Percentiles rank a stretch among this genome's conserved stretches.
These are phyloP conservation scores for Hibiscus trionum DNA, from an alignment of 345 rosid genomes.

Conservation along the genomic window DNA sequence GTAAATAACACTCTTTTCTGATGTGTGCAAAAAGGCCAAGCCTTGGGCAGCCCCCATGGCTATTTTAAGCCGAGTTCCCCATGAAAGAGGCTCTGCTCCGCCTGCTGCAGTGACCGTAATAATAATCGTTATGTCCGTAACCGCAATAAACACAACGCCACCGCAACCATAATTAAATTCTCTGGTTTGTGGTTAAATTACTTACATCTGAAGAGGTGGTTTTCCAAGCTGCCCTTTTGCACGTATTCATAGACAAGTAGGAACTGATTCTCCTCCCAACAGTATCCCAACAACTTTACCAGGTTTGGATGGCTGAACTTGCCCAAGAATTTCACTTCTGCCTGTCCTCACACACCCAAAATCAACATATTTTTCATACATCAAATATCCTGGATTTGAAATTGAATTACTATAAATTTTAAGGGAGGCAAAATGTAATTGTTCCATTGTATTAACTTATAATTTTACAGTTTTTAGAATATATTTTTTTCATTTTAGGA, in stretches of 20 bases:
- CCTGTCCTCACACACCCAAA: constrained; percentile 26
- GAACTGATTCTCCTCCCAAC: constrained; percentile 62
- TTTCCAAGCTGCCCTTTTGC: constrained; percentile 71
- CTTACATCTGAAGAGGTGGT: constrained; percentile 65
- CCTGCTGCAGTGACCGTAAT: constrained; percentile 22
- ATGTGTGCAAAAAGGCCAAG: constrained; percentile 58
- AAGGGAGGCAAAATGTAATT: no score
- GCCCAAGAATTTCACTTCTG: constrained; percentile 72
- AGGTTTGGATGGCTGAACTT: constrained; percentile 75
- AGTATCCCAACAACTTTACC: constrained; percentile 72
- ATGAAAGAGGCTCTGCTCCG: constrained; percentile 49
- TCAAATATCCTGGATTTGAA: no score
- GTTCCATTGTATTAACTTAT: no score
- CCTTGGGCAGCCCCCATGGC: constrained; percentile 82
- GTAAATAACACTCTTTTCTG: constrained; percentile 74
- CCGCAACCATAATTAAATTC: no score
- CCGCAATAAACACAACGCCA: no score
- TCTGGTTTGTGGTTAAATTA: not conserved
- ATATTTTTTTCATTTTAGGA: no score
- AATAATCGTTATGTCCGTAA: no score
- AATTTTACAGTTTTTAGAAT: no score
- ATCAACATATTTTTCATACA: no score
- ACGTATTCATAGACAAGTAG: constrained; percentile 71
- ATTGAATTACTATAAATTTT: no score
- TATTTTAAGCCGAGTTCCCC: constrained; percentile 53